phyloP scores from a whole-genome alignment of 495 filamentous ascomycete genomes.

The Clavariopsis aquatica region DNA sequence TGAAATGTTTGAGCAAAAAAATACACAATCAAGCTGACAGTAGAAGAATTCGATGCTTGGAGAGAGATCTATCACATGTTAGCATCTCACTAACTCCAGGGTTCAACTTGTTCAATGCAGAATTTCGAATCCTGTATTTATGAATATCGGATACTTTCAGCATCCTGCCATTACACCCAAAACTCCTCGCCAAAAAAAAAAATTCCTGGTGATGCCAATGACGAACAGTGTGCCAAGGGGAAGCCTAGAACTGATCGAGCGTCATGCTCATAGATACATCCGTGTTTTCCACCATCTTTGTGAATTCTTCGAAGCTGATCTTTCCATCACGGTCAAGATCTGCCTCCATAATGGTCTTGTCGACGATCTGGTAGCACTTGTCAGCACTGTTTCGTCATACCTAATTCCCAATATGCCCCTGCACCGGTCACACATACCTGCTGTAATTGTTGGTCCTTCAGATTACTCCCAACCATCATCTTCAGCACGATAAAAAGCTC shows the following conservation, averaged over 20 bases:
- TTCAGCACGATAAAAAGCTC: constrained; percentile 99
- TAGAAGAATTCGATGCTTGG: no score
- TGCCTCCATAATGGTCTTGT: constrained; percentile 99
- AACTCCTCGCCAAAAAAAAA: constrained; percentile 28
- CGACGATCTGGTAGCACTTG: constrained; percentile 62
- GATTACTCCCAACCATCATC: constrained; percentile 99
- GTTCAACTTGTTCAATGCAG: not conserved
- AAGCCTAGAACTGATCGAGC: constrained; percentile 60
- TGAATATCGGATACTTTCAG: constrained; percentile 14
- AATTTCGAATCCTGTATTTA: constrained; percentile 15
- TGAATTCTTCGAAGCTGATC: constrained; percentile 99
- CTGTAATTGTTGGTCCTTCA: constrained; percentile 98
- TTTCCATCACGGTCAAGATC: constrained; percentile 94
- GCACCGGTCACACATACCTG: constrained; percentile 54
- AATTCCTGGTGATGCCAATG: constrained; percentile 7
- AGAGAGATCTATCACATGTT: not conserved
- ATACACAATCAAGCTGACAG: no score
- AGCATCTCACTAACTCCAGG: not conserved
- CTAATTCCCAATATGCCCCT: not conserved
- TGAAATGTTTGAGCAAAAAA: no score
- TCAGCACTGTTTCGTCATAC: constrained; percentile 6
- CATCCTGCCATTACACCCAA: not conserved
- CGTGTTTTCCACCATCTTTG: constrained; percentile 97
- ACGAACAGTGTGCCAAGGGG: not conserved
- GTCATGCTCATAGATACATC: constrained; percentile 99